phyloP scores from a whole-genome alignment of 2,329 filamentous ascomycete species.

The Claviceps maximensis region DNA sequence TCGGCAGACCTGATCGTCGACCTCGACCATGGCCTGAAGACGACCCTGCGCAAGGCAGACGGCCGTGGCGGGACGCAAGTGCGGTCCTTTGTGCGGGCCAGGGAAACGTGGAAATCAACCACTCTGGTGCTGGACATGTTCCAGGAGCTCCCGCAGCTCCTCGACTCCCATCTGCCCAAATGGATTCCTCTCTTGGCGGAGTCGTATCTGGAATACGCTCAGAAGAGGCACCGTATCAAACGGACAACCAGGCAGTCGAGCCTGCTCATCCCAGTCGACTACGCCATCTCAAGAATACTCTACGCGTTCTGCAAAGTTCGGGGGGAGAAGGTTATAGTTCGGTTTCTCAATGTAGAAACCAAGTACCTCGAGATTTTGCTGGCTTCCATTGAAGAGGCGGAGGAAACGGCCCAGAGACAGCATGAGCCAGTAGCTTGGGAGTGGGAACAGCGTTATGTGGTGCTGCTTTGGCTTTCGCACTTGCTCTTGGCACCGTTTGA shows the following conservation, averaged over 20 bases:
- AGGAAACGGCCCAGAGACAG: slow-evolving; percentile 13
- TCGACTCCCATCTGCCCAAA: slow-evolving; percentile 68
- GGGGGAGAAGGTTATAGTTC: slow-evolving; percentile 81
- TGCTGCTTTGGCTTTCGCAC: slow-evolving; percentile 78
- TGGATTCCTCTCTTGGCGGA: slow-evolving; percentile 64
- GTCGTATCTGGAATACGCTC: slow-evolving; percentile 59
- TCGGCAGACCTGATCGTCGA: slow-evolving; percentile 46
- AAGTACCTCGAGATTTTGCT: slow-evolving; percentile 72
- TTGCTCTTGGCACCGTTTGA: slow-evolving; percentile 81
- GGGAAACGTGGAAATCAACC: slow-evolving; percentile 35
- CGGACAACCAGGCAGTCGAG: slow-evolving; percentile 18
- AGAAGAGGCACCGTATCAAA: slow-evolving; percentile 29
- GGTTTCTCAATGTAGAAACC: slow-evolving; percentile 84
- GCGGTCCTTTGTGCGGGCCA: slow-evolving; percentile 35
- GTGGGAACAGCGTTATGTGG: slow-evolving; percentile 84
- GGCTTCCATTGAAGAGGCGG: slow-evolving; percentile 53
- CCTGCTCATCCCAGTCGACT: slow-evolving; percentile 43
- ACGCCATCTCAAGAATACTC: slow-evolving; percentile 64
- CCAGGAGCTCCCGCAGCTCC: slow-evolving; percentile 85
- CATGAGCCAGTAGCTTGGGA: slow-evolving; percentile 29
- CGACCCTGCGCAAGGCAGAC: slow-evolving; percentile 39
- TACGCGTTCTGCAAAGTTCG: slow-evolving; percentile 92
- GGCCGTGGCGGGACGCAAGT: slow-evolving; percentile 27
- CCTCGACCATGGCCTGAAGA: slow-evolving; percentile 38
- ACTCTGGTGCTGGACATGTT: slow-evolving; percentile 64